Base-by-base conservation (phyloP, 352 stramenopile genomes). In the Stephanocyclus meneghinianus region DNA sequence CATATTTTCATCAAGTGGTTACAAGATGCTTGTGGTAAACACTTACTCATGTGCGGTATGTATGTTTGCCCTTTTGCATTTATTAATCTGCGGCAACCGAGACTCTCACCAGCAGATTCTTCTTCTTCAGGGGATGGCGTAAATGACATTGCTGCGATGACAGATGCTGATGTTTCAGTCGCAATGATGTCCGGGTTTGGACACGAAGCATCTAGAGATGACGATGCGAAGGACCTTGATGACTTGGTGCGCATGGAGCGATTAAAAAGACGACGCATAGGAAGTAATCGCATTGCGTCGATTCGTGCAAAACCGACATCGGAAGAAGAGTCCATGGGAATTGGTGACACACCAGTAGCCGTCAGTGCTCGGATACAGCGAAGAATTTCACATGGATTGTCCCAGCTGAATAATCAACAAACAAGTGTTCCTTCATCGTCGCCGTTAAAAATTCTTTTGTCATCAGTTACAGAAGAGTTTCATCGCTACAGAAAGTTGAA, bases 121-220 rank as follows among this genome's bases (percentile, higher is more conserved):
- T 21, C 35, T 59, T 71, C 50, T 66, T 40, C 37, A 69, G 83
- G 84, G 32, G 85, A 91, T 71, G 85, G 85, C 13, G 79, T 87
- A 7, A 91, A 91, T 67, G 85, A 91, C 71, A 82, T 91, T 40
- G 64, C 75, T 18, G 85, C 85, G 1, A 91, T 91, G 76, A 80
- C 78, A 65, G 64, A 72, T 45, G 76, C 82, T 21, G 68, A 83
- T 81, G 77, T 84, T 30, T 76, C 74, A 15, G 82, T 79, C 32
- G 80, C 85, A 11, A 71, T 91, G 68, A 59, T 91, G 2, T 87
- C 76, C 71, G 85, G 85, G 16, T 91, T 86, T 75, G 82, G 74
- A 21, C 13, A 48, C 16, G 65, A 85, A 42, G 63, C 21, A 15
- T 16, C 48, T 13, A 44, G 37, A 53, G 42, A 59, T 2, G 42